Conservation (phyloP, 2,329 filamentous ascomycete species). For the Neopestalotiopsis rosae region DNA sequence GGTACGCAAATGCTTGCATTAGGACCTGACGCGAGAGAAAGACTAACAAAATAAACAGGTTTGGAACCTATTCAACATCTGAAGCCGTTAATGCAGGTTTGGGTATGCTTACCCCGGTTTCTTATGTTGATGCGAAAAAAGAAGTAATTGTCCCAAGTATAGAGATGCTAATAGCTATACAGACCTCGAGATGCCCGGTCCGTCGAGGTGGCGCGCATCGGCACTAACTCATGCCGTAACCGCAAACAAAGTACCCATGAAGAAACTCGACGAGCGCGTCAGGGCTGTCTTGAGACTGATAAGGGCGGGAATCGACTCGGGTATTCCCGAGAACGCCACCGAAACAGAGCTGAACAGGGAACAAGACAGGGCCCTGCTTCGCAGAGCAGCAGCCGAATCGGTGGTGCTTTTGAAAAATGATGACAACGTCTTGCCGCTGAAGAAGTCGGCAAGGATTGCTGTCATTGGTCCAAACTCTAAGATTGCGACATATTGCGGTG, state of each 20-base stretch:
- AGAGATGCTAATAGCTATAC: too few relatives aligned
- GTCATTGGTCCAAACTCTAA: constrained; percentile 64
- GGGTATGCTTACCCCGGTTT: constrained; percentile 24
- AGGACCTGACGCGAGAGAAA: constrained; percentile 43
- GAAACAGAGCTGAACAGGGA: constrained; percentile 62
- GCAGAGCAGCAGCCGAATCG: constrained; percentile 69
- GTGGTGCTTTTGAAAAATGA: constrained; percentile 79
- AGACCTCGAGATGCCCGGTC: constrained; percentile 66
- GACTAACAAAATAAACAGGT: constrained; percentile 46
- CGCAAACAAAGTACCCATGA: constrained; percentile 59
- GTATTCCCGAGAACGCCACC: constrained; percentile 57
- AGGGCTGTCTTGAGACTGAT: constrained; percentile 62
- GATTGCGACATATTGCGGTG: constrained; percentile 63
- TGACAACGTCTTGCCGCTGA: constrained; percentile 65
- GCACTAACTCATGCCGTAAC: constrained; percentile 55
- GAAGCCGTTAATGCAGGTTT: constrained; percentile 56
- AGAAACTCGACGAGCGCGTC: constrained; percentile 61
- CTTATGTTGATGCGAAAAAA: too few relatives aligned
- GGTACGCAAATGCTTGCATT: constrained; percentile 51
- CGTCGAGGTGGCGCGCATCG: constrained; percentile 54
- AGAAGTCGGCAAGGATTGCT: constrained; percentile 63
- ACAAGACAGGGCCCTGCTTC: constrained; percentile 66
- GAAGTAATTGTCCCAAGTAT: too few relatives aligned
- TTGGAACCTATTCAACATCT: constrained; percentile 59
- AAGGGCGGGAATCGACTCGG: constrained; percentile 58